Conservation (phyloP, 345 rosid genomes). For the Melaleuca alternifolia region DNA sequence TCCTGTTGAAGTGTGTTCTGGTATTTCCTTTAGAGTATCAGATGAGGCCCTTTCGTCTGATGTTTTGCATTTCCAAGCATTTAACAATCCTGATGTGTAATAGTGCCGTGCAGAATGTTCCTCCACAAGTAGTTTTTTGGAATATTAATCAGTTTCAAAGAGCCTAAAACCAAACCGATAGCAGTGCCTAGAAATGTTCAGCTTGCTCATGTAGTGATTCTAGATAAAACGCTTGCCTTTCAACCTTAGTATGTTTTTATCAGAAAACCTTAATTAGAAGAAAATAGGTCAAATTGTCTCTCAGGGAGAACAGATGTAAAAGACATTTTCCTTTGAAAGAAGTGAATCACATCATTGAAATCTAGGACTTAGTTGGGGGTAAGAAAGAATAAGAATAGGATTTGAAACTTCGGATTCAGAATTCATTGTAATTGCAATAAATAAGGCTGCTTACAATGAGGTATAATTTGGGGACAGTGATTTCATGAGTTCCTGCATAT, state of each 20-base stretch:
- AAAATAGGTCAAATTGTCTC: not conserved
- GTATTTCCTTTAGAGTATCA: not conserved
- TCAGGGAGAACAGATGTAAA: not conserved
- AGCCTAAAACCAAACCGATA: not conserved
- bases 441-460: not conserved
- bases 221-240: not conserved
- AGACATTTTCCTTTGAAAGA: not conserved
- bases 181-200: not conserved
- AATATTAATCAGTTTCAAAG: not conserved
- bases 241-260: not conserved
- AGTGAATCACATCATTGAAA: not conserved
- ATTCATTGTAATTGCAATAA: not conserved
- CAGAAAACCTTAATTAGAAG: not conserved
- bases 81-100: not conserved
- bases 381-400: not conserved
- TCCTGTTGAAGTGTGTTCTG: not conserved
- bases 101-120: fast-evolving
- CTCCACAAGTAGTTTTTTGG: not conserved
- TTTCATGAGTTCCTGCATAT: not conserved
- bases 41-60: not conserved
- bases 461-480: not conserved
- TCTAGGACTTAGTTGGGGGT: not conserved
- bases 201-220: not conserved
- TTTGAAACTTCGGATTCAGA: not conserved
- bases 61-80: not conserved